These are phyloP conservation scores for Cyclotella kingstonii DNA, from an alignment of 108 stramenopile genomes.

Conservation along the genomic window DNA sequence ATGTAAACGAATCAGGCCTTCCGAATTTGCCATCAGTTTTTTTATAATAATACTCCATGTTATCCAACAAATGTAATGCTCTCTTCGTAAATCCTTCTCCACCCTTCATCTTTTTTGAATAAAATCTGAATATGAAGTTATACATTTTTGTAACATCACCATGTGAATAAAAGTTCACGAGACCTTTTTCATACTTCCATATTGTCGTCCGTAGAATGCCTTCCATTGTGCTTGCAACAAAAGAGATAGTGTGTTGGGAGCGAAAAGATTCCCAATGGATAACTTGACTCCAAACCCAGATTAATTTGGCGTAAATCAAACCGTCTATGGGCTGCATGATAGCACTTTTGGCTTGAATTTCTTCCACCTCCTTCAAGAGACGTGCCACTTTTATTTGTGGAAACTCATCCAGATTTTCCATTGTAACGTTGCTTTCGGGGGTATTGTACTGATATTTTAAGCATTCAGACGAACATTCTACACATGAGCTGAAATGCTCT, in stretches of 20 bases:
- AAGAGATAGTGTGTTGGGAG: slow-evolving; percentile 2
- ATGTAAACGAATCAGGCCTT: slow-evolving; percentile 31
- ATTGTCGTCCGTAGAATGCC: slow-evolving; percentile 14
- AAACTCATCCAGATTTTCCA: slow-evolving; percentile 16
- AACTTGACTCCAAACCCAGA: slow-evolving; percentile 38
- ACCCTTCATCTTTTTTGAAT: slow-evolving; percentile 23
- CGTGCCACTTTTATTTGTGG: slow-evolving; percentile 30
- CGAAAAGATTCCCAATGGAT: slow-evolving; percentile 26
- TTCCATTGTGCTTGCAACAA: slow-evolving; percentile 10
- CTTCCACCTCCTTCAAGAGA: slow-evolving; percentile 27
- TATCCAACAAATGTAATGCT: slow-evolving; percentile 22
- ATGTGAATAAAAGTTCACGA: slow-evolving; percentile 13
- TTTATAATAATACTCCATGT: slow-evolving; percentile 25
- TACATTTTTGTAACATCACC: slow-evolving; percentile 36
- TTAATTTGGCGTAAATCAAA: slow-evolving; percentile 18
- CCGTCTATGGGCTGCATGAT: slow-evolving; percentile 20
- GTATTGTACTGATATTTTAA: slow-evolving; percentile 16
- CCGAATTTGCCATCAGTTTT: slow-evolving; percentile 23
- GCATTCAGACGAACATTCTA: slow-evolving; percentile 28
- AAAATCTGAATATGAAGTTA: slow-evolving; percentile 25
- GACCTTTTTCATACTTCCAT: slow-evolving; percentile 16
- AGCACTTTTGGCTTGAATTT: slow-evolving; percentile 5
- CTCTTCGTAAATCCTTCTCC: slow-evolving; percentile 10
- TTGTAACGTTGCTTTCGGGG: slow-evolving; percentile 11
- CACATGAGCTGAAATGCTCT: slow-evolving; percentile 30